These are phyloP conservation scores for Leptographium lundbergii DNA, from an alignment of 2,329 filamentous ascomycete species.

Conservation along the genomic window DNA sequence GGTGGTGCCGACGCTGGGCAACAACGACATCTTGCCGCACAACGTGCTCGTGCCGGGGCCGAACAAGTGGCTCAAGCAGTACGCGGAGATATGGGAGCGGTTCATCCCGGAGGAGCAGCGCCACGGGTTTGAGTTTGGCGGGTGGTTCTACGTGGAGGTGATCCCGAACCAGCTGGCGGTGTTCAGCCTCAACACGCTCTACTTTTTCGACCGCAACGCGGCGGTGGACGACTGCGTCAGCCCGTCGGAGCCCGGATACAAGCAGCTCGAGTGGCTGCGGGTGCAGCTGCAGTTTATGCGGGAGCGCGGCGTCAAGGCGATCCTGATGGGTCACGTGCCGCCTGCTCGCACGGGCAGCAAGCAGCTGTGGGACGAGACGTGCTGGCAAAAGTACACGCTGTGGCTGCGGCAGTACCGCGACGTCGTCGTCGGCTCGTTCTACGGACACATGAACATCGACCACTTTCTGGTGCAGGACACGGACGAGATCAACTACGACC, in stretches of 20 bases:
- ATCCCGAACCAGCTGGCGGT: conserved; percentile 76
- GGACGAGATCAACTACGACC: conserved; percentile 54
- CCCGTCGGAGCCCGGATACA: conserved; percentile 73
- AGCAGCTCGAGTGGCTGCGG: conserved; percentile 92
- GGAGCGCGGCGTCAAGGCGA: conserved; percentile 79
- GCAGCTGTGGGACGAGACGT: conserved; percentile 86
- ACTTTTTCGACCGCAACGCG: conserved; percentile 87
- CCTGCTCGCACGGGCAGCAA: conserved; percentile 79
- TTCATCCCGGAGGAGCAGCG: conserved; percentile 90
- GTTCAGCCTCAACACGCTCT: conserved; percentile 91
- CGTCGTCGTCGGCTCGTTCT: conserved; percentile 66
- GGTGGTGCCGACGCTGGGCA: conserved; percentile 81
- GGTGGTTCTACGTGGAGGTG: conserved; percentile 91
- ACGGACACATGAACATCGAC: conserved; percentile 97
- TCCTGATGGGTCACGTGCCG: conserved; percentile 87
- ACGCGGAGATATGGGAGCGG: conserved; percentile 63
- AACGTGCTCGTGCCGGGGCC: conserved; percentile 83
- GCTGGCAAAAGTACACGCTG: conserved; percentile 93
- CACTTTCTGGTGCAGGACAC: conserved; percentile 91
- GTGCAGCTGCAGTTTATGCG: conserved; percentile 78
- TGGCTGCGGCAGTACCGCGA: conserved; percentile 89
- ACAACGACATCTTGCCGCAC: conserved; percentile 95
- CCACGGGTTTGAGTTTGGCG: conserved; percentile 82
- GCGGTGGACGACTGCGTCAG: conserved; percentile 81
- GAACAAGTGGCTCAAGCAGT: conserved; percentile 72